A percentile compares a stretch with the other conserved stretches of the same genome.
Conservation (phyloP, 306 rosid species). For the Alnus glutinosa region DNA sequence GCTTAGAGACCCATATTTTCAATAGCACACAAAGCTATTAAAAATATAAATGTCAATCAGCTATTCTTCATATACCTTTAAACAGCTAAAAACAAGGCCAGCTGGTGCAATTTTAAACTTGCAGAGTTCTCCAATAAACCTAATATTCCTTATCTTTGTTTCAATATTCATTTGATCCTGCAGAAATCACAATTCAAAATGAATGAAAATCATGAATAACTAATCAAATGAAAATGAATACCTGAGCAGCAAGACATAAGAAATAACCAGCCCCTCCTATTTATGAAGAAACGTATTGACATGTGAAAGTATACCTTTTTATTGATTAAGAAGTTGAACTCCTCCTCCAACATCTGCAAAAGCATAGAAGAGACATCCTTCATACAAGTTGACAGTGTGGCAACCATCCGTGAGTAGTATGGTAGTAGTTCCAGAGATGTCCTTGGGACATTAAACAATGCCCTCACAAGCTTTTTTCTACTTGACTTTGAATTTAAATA, state of each 20-base stretch:
- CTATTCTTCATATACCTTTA: slow-evolving; percentile 66
- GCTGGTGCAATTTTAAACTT: slow-evolving; percentile 89
- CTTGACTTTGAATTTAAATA: slow-evolving; percentile 89
- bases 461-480: slow-evolving; percentile 93
- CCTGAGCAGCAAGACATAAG: background rate
- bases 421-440: slow-evolving; percentile 91
- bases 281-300: background rate
- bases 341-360: slow-evolving; percentile 92
- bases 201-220: background rate
- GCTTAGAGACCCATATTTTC: background rate
- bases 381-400: slow-evolving; percentile 96
- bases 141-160: slow-evolving; percentile 91
- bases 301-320: slow-evolving; percentile 66
- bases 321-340: slow-evolving; percentile 91
- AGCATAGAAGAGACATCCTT: slow-evolving; percentile 90
- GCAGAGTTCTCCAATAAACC: slow-evolving; percentile 99
- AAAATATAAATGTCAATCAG: background rate
- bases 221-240: background rate
- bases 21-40: background rate
- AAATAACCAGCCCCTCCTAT: slow-evolving; percentile 5
- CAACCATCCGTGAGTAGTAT: slow-evolving; percentile 95
- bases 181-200: slow-evolving; percentile 31
- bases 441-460: slow-evolving; percentile 94
- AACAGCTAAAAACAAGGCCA: slow-evolving; percentile 89
- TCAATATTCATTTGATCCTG: slow-evolving; percentile 99